phyloP scores from a whole-genome alignment of 176 grass and related monocot genomes.

The Leersia perrieri region DNA sequence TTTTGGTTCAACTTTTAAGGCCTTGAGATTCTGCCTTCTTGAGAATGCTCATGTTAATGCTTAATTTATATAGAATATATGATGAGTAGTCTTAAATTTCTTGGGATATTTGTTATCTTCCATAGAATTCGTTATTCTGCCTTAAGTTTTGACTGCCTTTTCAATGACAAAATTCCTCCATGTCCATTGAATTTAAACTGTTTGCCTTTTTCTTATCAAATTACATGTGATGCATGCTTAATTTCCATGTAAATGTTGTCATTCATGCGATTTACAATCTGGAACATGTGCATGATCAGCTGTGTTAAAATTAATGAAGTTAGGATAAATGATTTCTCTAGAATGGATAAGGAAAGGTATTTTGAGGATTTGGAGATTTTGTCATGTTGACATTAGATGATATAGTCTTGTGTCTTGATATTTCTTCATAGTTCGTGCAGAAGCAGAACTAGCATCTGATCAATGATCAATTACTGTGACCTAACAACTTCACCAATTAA shows the following conservation, averaged over 20 bases:
- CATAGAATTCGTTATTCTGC: neutral
- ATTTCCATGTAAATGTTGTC: neutral
- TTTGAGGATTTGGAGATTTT: neutral
- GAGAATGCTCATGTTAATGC: neutral
- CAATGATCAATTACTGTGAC: neutral
- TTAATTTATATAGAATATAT: neutral
- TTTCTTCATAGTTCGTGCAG: neutral
- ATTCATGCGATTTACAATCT: neutral
- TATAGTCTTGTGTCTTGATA: slow-evolving; percentile 6
- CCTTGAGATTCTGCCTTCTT: slow-evolving; percentile 6
- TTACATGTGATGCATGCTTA: neutral
- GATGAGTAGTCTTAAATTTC: too few relatives aligned
- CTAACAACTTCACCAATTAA: neutral
- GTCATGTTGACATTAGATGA: neutral
- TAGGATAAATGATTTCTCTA: neutral
- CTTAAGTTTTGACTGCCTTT: neutral
- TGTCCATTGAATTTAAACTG: neutral
- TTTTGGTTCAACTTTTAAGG: slow-evolving; percentile 3
- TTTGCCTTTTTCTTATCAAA: neutral
- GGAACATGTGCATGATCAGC: neutral
- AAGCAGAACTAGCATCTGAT: neutral
- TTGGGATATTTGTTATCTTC: neutral
- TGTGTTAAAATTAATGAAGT: neutral
- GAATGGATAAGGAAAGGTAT: neutral
- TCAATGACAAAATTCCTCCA: neutral